These are phyloP conservation scores for Olyra latifolia DNA, from an alignment of 176 grass and related monocot species.

Conservation along the genomic window DNA sequence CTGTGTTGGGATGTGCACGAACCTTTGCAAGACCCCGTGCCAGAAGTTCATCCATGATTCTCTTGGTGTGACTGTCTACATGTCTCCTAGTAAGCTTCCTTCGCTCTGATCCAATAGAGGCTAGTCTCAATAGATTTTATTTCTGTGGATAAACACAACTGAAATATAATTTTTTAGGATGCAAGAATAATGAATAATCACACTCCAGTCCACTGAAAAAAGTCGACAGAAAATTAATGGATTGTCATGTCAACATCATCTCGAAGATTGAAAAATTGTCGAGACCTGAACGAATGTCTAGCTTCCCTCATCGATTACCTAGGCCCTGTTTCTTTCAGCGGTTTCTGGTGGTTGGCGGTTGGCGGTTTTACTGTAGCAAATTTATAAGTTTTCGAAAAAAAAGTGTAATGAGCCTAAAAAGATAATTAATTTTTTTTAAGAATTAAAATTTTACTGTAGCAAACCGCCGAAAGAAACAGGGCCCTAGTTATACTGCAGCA, in stretches of 20 bases:
- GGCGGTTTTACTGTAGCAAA: too few relatives aligned
- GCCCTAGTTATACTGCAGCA: constrained; percentile 29
- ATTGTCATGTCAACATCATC: constrained; percentile 13
- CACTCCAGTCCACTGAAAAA: constrained; percentile 14
- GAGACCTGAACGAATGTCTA: constrained; percentile 15
- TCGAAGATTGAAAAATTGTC: constrained; percentile 19
- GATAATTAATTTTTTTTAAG: too few relatives aligned
- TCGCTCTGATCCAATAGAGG: constrained; percentile 6
- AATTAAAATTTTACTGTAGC: too few relatives aligned
- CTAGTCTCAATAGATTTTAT: constrained; percentile 14
- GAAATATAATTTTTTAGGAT: constrained; percentile 26
- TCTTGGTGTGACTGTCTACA: constrained; percentile 80
- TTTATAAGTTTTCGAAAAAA: too few relatives aligned
- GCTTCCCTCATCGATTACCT: constrained; percentile 2
- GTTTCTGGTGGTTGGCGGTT: too few relatives aligned
- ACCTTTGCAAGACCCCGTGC: constrained; percentile 93
- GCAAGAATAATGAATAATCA: constrained; percentile 25
- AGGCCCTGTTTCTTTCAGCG: too few relatives aligned
- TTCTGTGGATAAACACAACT: neutral
- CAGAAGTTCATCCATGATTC: constrained; percentile 87
- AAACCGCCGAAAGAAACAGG: too few relatives aligned
- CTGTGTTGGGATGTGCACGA: constrained; percentile 97
- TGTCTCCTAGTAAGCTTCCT: constrained; percentile 84
- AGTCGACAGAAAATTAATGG: constrained; percentile 30
- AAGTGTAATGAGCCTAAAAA: too few relatives aligned